A percentile compares a stretch with the other conserved stretches of the same genome.
Evolutionary conservation across 148 eudicot species (phyloP).

Genomic region (Rhododendron kiyosumense): DNA sequence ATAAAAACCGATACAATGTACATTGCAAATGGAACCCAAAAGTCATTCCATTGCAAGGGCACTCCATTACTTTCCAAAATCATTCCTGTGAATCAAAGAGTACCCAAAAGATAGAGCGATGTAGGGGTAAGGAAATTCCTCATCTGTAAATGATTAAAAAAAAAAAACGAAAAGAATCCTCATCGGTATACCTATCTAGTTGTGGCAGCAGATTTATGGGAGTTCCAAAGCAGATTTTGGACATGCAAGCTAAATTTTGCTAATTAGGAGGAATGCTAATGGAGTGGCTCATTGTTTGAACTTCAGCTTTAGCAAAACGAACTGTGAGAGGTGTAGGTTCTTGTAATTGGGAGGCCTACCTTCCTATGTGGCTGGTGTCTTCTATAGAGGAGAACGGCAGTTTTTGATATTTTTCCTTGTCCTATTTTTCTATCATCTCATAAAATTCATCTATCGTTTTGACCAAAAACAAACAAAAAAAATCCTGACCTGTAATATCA

Average conservation of each 20-base stretch:
- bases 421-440: background rate
- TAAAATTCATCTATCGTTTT: background rate
- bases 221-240: background rate
- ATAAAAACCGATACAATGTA: background rate
- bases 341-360: background rate
- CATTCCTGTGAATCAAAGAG: background rate
- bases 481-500: constrained; percentile 65
- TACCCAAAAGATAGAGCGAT: background rate
- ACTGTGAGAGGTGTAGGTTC: background rate
- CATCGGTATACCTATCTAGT: background rate
- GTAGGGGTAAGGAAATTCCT: background rate
- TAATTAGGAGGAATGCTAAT: background rate
- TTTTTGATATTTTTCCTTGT: background rate
- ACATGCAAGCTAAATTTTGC: background rate
- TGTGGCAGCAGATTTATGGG: no score
- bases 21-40: background rate
- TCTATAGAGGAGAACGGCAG: background rate
- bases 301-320: background rate
- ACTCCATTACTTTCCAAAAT: background rate
- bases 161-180: background rate
- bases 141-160: background rate
- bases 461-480: background rate
- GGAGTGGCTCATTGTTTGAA: background rate
- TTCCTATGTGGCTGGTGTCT: background rate
- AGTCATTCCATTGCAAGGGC: background rate